phyloP scores from a whole-genome alignment of 495 filamentous ascomycete species.

The Neurospora sp. region DNA sequence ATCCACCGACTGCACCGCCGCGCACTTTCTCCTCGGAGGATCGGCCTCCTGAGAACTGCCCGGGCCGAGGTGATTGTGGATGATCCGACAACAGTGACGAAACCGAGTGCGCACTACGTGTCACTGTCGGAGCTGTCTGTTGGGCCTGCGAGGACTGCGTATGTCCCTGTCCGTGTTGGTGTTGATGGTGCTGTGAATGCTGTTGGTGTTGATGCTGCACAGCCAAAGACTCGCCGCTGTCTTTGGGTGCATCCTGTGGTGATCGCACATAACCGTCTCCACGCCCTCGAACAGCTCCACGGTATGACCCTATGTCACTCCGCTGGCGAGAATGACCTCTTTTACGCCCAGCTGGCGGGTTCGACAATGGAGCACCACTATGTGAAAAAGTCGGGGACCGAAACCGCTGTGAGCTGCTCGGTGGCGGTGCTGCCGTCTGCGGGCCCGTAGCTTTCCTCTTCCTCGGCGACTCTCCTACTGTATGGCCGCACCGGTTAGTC shows the following conservation, averaged over 20 bases:
- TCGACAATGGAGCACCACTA: conserved; percentile 39
- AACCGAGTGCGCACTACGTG: conserved; percentile 31
- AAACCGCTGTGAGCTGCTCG: conserved; percentile 39
- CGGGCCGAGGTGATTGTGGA: conserved; percentile 25
- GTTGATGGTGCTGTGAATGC: conserved; percentile 1
- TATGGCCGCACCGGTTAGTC: conserved; percentile 40
- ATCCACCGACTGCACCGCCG: conserved; percentile 21
- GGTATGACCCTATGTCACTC: conserved; percentile 51
- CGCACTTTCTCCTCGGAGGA: conserved; percentile 21
- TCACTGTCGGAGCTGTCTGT: conserved; percentile 14
- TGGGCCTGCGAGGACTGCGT: conserved; percentile 5
- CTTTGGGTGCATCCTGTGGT: conserved; percentile 26
- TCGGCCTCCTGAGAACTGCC: conserved; percentile 11
- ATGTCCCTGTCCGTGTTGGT: conserved; percentile 5
- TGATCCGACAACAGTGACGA: conserved; percentile 39
- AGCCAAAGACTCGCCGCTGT: conserved; percentile 10
- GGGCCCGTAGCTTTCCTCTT: conserved; percentile 63
- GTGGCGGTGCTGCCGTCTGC: conserved; percentile 47
- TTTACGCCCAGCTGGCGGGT: conserved; percentile 47
- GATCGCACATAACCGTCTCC: conserved; percentile 26
- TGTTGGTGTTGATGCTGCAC: neutral
- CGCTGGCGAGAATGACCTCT: conserved; percentile 59
- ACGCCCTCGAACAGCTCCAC: conserved; percentile 26
- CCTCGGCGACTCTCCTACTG: conserved; percentile 54
- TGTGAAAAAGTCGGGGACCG: conserved; percentile 49